Evolutionary conservation across 2,329 filamentous ascomycete species (phyloP), one percentile per base, ranked within the genome.

Genomic region (Beauveria caledonica): DNA sequence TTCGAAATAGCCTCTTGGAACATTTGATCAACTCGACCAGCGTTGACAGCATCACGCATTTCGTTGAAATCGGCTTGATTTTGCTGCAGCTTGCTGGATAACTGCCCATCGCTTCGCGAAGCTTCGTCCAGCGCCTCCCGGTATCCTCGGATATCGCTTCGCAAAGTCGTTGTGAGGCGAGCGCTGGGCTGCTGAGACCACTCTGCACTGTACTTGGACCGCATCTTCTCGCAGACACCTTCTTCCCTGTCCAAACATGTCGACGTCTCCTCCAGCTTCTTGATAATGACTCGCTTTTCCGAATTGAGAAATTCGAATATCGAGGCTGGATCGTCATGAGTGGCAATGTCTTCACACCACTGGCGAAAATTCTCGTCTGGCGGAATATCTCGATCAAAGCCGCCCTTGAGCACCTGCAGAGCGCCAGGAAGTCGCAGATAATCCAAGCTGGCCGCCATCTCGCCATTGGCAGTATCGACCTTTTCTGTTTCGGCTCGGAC

Each of bases 161-260:
- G 84, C 54, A 99, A 76, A 0, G 93, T 97, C 4, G 89, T 86
- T 1, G 93, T 99, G 45, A 99, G 81, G 60, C 90, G 83, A 36
- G 90, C 90, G 71, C 93, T 97, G 11, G 94, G 94, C 69, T 99
- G 94, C 69, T 99, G 94, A 19, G 91, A 96, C 94, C 94, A 99
- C 59, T 97, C 93, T 29, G 81, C 83, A 60, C 93, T 92, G 71
- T 97, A 97, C 72, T 99, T 99, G 13, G 92, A 95, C 51, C 94
- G 85, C 94, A 99, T 99, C 79, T 97, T 99, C 73, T 99, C 94
- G 72, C 94, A 99, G 0, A 97, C 90, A 60, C 90, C 95, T 75
- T 97, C 95, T 73, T 99, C 94, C 86, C 94, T 92, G 66, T 99
- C 94, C 46, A 99, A 77, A 68, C 95, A 89, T 71, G 96, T 96